A percentile compares a stretch with the other conserved stretches of the same genome.
phyloP scores from a whole-genome alignment of 495 filamentous ascomycete genomes.

The Neurospora sp. region DNA sequence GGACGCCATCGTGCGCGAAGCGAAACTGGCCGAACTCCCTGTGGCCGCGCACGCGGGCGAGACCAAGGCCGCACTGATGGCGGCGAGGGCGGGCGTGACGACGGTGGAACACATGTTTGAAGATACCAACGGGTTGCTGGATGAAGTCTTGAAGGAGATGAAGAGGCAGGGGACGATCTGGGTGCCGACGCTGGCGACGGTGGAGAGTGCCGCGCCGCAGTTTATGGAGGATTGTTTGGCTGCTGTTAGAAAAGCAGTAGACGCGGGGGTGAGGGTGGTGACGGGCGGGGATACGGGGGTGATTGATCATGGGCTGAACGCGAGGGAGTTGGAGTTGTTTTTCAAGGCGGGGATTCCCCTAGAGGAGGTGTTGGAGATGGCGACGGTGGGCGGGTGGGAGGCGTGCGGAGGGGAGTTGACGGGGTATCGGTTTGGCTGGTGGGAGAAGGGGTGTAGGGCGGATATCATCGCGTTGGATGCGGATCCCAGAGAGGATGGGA shows the following conservation, averaged over 20 bases:
- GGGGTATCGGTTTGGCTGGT: conserved; percentile 39
- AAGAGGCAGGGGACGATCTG: conserved; percentile 30
- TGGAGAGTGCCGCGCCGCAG: conserved; percentile 15
- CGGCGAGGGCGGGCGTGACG: conserved; percentile 39
- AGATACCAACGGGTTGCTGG: conserved; percentile 23
- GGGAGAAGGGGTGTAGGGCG: conserved; percentile 35
- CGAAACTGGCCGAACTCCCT: conserved; percentile 26
- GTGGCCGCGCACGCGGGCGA: conserved; percentile 37
- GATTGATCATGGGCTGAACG: conserved; percentile 41
- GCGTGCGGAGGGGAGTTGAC: conserved; percentile 39
- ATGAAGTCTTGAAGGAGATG: conserved; percentile 29
- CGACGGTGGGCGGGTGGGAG: conserved; percentile 40
- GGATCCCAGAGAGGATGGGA: conserved; percentile 23
- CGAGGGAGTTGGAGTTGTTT: conserved; percentile 40
- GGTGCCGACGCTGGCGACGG: conserved; percentile 39
- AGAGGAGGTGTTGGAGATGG: conserved; percentile 34
- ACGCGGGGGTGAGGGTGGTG: conserved; percentile 33
- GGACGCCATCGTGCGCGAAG: conserved; percentile 40
- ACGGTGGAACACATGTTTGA: conserved; percentile 41
- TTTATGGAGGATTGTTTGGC: conserved; percentile 24
- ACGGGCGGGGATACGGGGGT: conserved; percentile 43
- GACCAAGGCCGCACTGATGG: conserved; percentile 34
- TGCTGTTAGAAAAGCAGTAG: conserved; percentile 9
- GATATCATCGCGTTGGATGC: conserved; percentile 38
- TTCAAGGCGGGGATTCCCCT: conserved; percentile 38